Percentiles rank a stretch among this genome's conserved stretches.
phyloP scores from a whole-genome alignment of 495 filamentous ascomycete genomes.

The Penicillium ucsense region DNA sequence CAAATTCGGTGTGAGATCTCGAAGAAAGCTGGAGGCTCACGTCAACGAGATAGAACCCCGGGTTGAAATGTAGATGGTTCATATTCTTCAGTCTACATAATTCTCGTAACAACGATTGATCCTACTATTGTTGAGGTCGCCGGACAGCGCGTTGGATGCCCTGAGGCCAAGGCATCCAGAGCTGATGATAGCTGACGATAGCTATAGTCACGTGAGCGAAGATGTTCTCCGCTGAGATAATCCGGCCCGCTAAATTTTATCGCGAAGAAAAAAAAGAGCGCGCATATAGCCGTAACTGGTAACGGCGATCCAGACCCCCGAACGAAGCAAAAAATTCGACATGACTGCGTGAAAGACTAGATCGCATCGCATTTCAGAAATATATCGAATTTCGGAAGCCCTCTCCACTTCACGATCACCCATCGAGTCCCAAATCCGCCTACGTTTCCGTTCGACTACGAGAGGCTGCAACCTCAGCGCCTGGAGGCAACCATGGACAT shows the following conservation, averaged over 20 bases:
- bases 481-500: constrained; percentile 63
- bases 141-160: neutral
- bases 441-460: constrained; percentile 3
- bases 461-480: constrained; percentile 10
- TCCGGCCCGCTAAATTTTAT: constrained; percentile 28
- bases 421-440: constrained; percentile 3
- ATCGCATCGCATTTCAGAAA: constrained; percentile 17
- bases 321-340: constrained; percentile 4
- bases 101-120: too few species aligned
- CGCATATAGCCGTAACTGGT: constrained; percentile 17
- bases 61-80: too few species aligned
- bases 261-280: constrained; percentile 20
- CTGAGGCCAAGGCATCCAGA: neutral
- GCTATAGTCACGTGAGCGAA: constrained; percentile 10
- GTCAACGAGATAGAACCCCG: too few species aligned
- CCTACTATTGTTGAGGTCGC: too few species aligned
- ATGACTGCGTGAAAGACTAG: constrained; percentile 30
- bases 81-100: too few species aligned
- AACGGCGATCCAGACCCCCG: neutral
- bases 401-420: neutral
- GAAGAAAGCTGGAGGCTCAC: too few species aligned
- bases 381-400: constrained; percentile 7
- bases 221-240: constrained; percentile 13
- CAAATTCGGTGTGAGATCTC: too few species aligned
- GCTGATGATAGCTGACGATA: neutral